Base-by-base conservation (phyloP, 768 basidiomycete genomes). In the Tricholoma sp. region DNA sequence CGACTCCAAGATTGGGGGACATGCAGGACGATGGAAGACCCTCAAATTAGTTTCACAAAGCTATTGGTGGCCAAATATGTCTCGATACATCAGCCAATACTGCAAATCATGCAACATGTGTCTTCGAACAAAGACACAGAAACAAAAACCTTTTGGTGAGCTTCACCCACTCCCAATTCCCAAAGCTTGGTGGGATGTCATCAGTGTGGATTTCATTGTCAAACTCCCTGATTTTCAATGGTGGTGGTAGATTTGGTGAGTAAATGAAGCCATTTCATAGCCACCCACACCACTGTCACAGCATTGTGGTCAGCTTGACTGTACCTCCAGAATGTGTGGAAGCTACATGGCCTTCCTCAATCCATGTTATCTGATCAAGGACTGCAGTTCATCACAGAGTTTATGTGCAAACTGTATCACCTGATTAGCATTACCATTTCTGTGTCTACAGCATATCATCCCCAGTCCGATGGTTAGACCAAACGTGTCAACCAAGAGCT, bases 51-150 rank as follows among this genome's bases (percentile, higher is more conserved):
- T 34, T 3, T 34, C 33, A 34, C 2, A 5, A 5, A 34, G 12
- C 5, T 34, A 34, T 12, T 34, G 33, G 33, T 34, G 33, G 33
- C 33, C 33, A 1, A 34, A 34, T 5, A 34, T 34, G 33, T 34
- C 33, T 68, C 66, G n/a, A 56, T 58, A 50, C 69, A 69, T n/a
- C 63, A 4, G 44, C 10, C 44, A 45, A 12, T 45, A 45, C 20
- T 45, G 44, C 24, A 45, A 45, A 18, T 11, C 44, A 24, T 45
- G 44, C 11, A 9, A 45, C 6, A 28, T 45, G 44, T 45, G 44
- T 13, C 44, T 45, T 28, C 44, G 10, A 11, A 45, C 44, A 0
- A 45, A 45, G 24, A 9, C 44, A 2, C 44, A 45, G 10, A 11
- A 28, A 13, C 10, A 7, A 12, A 45, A 45, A 4, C 44, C 10